phyloP scores from a whole-genome alignment of 164 flowering plant species.

The Annona cherimola region DNA sequence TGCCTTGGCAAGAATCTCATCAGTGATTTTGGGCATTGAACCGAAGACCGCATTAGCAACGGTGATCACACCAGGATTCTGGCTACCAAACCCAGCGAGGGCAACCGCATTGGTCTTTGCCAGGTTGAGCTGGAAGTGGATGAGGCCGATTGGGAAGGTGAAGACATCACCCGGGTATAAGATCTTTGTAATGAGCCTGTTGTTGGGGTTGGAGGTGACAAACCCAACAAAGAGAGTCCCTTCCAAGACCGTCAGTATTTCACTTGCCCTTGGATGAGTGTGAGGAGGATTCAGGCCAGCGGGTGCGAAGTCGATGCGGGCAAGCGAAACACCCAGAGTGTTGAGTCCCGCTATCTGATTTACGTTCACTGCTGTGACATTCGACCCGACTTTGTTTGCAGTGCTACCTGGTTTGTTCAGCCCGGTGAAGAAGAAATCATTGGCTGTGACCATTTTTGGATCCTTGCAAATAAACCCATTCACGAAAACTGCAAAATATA shows the following conservation, averaged over 20 bases:
- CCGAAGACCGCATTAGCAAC: too few relatives aligned
- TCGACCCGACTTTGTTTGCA: neutral
- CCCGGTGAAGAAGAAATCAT: too few relatives aligned
- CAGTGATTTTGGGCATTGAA: neutral
- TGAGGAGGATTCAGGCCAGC: conserved; percentile 2
- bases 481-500: too few relatives aligned
- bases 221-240: too few relatives aligned
- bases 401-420: too few relatives aligned
- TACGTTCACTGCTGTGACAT: neutral
- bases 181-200: neutral
- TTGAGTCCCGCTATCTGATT: neutral
- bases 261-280: neutral
- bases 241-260: neutral
- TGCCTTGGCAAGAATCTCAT: neutral
- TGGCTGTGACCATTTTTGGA: too few relatives aligned
- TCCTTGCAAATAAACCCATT: too few relatives aligned
- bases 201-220: too few relatives aligned
- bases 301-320: conserved; percentile 7
- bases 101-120: neutral
- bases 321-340: conserved; percentile 1
- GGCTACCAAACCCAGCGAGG: neutral
- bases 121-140: neutral
- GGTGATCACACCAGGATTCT: neutral
- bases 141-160: neutral
- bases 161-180: neutral